Conservation (phyloP, 768 basidiomycete genomes). For the Termitomyces sp. region DNA sequence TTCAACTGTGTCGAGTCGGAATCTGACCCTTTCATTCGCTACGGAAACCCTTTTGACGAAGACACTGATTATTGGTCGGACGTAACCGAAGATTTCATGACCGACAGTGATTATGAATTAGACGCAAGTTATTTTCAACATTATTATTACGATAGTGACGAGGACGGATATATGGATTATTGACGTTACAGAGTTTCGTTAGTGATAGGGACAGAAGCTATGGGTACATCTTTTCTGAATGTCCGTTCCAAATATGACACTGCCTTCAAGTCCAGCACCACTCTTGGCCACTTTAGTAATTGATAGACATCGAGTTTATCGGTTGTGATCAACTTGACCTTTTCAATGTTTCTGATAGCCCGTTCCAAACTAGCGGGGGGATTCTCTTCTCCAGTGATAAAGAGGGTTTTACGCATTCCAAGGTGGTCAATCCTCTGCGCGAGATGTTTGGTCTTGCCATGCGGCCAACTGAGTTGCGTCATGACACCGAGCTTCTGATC, state of each 20-base stretch:
- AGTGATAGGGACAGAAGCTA: conserved; percentile 4
- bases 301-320: conserved; percentile 77
- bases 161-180: too few relatives aligned
- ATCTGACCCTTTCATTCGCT: neutral
- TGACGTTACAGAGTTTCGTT: neutral
- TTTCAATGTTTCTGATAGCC: conserved; percentile 67
- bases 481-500: conserved; percentile 75
- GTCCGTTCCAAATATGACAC: conserved; percentile 72
- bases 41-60: neutral
- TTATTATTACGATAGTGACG: neutral
- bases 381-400: conserved; percentile 60
- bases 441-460: conserved; percentile 65
- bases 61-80: neutral
- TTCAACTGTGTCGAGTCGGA: neutral
- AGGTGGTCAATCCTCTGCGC: conserved; percentile 55
- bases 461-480: conserved; percentile 64
- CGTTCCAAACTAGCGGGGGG: conserved; percentile 52
- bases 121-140: too few relatives aligned
- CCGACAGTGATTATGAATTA: neutral
- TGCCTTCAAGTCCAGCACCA: conserved; percentile 78
- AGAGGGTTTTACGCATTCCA: conserved; percentile 69
- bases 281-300: conserved; percentile 74
- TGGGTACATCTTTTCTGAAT: conserved; percentile 43
- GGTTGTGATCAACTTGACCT: conserved; percentile 57
- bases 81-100: neutral